These are phyloP conservation scores for Pezicula carpinea DNA, from an alignment of 2,329 filamentous ascomycete genomes.

Conservation along the genomic window DNA sequence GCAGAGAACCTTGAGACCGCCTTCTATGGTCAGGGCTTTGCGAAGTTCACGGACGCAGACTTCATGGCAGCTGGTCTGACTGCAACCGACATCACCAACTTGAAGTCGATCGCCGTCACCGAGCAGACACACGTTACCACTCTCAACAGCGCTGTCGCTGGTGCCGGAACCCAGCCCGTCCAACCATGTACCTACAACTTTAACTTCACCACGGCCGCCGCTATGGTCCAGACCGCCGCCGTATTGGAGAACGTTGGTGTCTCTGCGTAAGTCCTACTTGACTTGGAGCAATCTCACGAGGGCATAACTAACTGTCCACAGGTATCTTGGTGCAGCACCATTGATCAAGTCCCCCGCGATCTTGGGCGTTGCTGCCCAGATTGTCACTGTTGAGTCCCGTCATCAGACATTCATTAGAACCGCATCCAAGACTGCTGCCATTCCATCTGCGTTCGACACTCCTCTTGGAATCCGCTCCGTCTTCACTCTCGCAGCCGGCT, in stretches of 20 bases:
- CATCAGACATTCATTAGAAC: slow-evolving; percentile 70
- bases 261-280: slow-evolving; percentile 58
- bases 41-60: slow-evolving; percentile 58
- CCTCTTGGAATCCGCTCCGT: slow-evolving; percentile 63
- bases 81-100: slow-evolving; percentile 49
- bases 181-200: slow-evolving; percentile 71
- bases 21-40: slow-evolving; percentile 70
- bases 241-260: slow-evolving; percentile 71
- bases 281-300: background rate
- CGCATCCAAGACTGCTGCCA: slow-evolving; percentile 51
- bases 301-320: slow-evolving; percentile 11
- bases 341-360: slow-evolving; percentile 55
- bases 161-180: slow-evolving; percentile 60
- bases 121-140: slow-evolving; percentile 59
- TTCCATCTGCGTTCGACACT: slow-evolving; percentile 67
- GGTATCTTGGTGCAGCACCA: slow-evolving; percentile 63
- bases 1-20: slow-evolving; percentile 70
- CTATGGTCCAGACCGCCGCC: slow-evolving; percentile 65
- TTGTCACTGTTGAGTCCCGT: slow-evolving; percentile 68
- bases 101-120: slow-evolving; percentile 57
- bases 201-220: slow-evolving; percentile 56
- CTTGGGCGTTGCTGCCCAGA: slow-evolving; percentile 62
- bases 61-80: slow-evolving; percentile 60
- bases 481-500: slow-evolving; percentile 68
- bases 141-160: slow-evolving; percentile 55